These are phyloP conservation scores for Euphorbia corollata DNA, from an alignment of 441 rosid species.

Conservation along the genomic window DNA sequence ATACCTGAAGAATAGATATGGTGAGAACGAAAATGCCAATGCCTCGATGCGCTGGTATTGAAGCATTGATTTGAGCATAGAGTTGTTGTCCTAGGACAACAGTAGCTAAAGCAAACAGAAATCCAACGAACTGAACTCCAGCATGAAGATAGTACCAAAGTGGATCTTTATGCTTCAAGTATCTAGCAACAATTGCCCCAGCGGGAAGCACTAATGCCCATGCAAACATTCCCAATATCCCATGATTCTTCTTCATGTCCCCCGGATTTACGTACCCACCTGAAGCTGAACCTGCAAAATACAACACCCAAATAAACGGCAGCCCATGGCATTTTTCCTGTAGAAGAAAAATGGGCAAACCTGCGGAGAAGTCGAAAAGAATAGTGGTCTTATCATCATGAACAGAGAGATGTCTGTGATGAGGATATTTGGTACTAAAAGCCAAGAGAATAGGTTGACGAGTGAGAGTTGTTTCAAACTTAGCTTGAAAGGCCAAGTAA, in stretches of 20 bases:
- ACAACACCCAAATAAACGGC: not conserved
- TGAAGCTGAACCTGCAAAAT: slow-evolving; percentile 37
- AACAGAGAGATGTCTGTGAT: slow-evolving; percentile 38
- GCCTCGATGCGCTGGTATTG: slow-evolving; percentile 64
- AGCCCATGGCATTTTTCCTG: too few relatives aligned
- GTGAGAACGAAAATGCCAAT: slow-evolving; percentile 69
- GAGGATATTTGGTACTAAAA: slow-evolving; percentile 52
- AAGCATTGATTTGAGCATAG: slow-evolving; percentile 39
- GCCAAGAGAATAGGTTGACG: slow-evolving; percentile 68
- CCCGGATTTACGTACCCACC: slow-evolving; percentile 23
- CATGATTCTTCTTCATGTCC: slow-evolving; percentile 58
- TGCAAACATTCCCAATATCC: slow-evolving; percentile 54
- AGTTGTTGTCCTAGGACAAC: slow-evolving; percentile 66
- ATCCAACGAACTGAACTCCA: slow-evolving; percentile 58
- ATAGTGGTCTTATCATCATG: slow-evolving; percentile 72
- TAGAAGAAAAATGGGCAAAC: too few relatives aligned
- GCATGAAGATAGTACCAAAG: slow-evolving; percentile 82
- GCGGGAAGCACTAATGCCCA: slow-evolving; percentile 78
- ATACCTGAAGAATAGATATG: slow-evolving; percentile 76
- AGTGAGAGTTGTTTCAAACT: slow-evolving; percentile 37
- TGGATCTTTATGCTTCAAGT: slow-evolving; percentile 74
- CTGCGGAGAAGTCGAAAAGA: slow-evolving; percentile 64
- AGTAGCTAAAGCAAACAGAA: slow-evolving; percentile 54
- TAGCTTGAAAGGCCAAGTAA: slow-evolving; percentile 70
- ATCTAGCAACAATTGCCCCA: slow-evolving; percentile 74